A percentile compares a stretch with the other conserved stretches of the same genome.
These are phyloP conservation scores for Zancudomyces culisetae DNA, from an alignment of 371 early-diverging fungal species.

Conservation along the genomic window DNA sequence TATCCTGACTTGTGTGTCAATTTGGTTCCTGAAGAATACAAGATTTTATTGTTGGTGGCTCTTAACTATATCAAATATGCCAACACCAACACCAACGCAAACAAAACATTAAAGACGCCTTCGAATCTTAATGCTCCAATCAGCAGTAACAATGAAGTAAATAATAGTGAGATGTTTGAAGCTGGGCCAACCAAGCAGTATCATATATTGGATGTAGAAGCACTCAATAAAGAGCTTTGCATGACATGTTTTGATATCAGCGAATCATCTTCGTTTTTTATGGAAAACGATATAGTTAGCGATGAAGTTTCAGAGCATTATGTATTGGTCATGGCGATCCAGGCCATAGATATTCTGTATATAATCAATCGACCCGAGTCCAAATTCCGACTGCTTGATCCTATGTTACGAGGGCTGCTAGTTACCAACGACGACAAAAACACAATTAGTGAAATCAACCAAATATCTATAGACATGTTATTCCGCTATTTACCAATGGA, in stretches of 20 bases:
- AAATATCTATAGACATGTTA: slow-evolving; percentile 84
- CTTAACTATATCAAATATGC: slow-evolving; percentile 67
- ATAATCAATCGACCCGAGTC: slow-evolving; percentile 33
- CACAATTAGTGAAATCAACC: slow-evolving; percentile 19
- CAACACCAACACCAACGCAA: slow-evolving; percentile 12
- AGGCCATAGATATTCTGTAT: slow-evolving; percentile 78
- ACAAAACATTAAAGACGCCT: not conserved
- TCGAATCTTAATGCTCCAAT: not conserved
- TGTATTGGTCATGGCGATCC: slow-evolving; percentile 71
- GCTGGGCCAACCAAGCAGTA: slow-evolving; percentile 12
- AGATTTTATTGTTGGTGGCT: slow-evolving; percentile 79
- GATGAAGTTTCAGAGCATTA: slow-evolving; percentile 44
- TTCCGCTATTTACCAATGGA: slow-evolving; percentile 48
- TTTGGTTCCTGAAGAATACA: slow-evolving; percentile 64
- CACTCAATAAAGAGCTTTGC: not conserved
- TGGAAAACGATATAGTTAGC: not conserved
- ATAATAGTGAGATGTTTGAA: not conserved
- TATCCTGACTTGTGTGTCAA: slow-evolving; percentile 63
- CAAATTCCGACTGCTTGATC: slow-evolving; percentile 10
- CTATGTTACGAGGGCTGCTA: slow-evolving; percentile 15
- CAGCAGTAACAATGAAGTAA: not conserved
- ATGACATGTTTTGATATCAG: not conserved
- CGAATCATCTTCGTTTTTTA: not conserved
- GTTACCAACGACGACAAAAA: slow-evolving; percentile 12
- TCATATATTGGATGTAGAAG: not conserved